These are phyloP conservation scores for Solanum sejunctum DNA, from an alignment of 257 asterid species.

Conservation along the genomic window DNA sequence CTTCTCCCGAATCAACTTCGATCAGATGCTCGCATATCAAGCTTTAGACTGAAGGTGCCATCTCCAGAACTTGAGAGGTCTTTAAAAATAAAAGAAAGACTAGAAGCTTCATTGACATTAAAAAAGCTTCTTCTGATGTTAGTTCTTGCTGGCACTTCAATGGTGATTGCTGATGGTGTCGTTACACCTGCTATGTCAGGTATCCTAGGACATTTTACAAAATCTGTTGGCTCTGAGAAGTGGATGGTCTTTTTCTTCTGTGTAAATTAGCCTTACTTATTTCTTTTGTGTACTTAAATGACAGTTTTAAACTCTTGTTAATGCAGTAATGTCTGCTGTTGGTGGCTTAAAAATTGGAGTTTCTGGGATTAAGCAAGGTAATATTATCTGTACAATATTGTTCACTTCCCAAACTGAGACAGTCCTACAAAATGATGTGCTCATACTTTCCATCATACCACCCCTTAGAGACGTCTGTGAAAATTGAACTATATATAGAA, in stretches of 20 bases:
- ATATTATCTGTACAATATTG: neutral
- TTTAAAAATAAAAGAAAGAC: constrained; percentile 80
- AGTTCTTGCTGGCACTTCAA: constrained; percentile 98
- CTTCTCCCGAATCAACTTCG: constrained; percentile 89
- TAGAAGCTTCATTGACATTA: constrained; percentile 74
- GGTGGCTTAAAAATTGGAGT: constrained; percentile 90
- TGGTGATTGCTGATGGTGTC: constrained; percentile 98
- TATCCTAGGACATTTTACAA: constrained; percentile 17
- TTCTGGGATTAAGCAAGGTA: constrained; percentile 69
- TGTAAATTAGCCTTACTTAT: neutral
- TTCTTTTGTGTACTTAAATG: constrained; percentile 8
- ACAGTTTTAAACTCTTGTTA: constrained; percentile 10
- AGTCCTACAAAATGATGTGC: neutral
- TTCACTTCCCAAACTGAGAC: neutral
- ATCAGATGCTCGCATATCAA: constrained; percentile 87
- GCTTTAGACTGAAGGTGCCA: constrained; percentile 95
- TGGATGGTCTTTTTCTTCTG: neutral
- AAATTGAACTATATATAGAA: neutral
- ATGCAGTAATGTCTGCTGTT: constrained; percentile 93
- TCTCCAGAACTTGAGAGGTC: constrained; percentile 99
- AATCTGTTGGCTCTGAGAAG: neutral
- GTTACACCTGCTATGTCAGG: constrained; percentile 99
- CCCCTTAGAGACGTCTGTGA: neutral
- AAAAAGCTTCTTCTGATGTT: constrained; percentile 77
- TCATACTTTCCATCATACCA: neutral